phyloP scores from a whole-genome alignment of 106 monocot species.

The Amphibolis antarctica region DNA sequence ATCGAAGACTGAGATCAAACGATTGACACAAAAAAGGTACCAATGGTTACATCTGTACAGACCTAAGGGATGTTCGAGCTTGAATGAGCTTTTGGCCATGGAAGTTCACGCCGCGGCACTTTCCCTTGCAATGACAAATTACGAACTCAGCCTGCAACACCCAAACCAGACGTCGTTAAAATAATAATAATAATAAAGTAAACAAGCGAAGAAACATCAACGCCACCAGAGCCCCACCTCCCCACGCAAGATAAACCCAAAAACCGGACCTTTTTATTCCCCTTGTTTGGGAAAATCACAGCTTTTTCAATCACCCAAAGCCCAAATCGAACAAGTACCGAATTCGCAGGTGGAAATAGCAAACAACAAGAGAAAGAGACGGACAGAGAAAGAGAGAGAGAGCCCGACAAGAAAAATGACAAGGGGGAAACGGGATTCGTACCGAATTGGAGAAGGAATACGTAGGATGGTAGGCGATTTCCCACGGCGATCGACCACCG shows the following conservation, averaged over 20 bases:
- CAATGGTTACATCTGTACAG: background rate
- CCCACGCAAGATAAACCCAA: background rate
- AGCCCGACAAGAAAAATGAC: background rate
- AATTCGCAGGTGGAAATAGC: too few relatives aligned
- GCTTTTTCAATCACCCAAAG: background rate
- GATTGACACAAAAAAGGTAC: background rate
- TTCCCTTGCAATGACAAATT: too few relatives aligned
- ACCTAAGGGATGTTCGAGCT: constrained; percentile 5
- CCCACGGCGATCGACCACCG: background rate
- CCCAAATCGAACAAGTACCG: too few relatives aligned
- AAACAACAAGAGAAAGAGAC: too few relatives aligned
- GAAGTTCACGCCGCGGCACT: background rate
- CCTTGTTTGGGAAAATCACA: background rate
- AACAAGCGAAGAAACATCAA: background rate
- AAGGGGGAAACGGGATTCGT: background rate
- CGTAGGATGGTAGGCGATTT: background rate
- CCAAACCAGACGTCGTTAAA: background rate
- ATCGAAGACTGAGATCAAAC: background rate
- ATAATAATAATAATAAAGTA: background rate
- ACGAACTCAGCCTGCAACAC: background rate
- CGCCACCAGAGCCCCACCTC: background rate
- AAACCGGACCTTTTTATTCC: background rate
- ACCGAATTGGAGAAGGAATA: background rate
- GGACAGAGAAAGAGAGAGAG: too few relatives aligned
- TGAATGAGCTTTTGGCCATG: constrained; percentile 12